These are phyloP conservation scores for Metschnikowia kofuensis DNA, from an alignment of 805 yeast genomes.

Conservation along the genomic window DNA sequence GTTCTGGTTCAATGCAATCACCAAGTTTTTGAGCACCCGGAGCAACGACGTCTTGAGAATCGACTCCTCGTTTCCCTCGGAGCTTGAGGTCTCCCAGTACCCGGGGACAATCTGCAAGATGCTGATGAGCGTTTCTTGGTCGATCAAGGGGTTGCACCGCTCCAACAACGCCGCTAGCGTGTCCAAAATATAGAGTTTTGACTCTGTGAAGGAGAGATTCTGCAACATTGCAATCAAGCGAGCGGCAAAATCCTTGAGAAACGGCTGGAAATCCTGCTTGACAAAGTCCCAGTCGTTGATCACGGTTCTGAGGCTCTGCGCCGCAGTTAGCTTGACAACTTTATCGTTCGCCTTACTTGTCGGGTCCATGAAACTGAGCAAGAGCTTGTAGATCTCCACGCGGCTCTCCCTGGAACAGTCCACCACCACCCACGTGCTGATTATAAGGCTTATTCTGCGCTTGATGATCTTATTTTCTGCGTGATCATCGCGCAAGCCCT, in stretches of 20 bases:
- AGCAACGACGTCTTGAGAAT: conserved; percentile 38
- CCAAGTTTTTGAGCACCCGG: conserved; percentile 57
- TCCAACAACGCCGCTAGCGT: conserved; percentile 62
- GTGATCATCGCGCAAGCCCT: conserved; percentile 46
- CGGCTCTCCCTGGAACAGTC: conserved; percentile 60
- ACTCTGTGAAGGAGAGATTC: conserved; percentile 60
- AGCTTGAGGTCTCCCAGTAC: conserved; percentile 66
- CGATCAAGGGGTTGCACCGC: conserved; percentile 62
- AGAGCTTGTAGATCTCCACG: conserved; percentile 54
- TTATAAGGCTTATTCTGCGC: conserved; percentile 72
- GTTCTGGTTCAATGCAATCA: conserved; percentile 52
- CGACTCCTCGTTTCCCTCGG: conserved; percentile 35
- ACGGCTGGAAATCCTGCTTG: conserved; percentile 65
- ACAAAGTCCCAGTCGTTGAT: conserved; percentile 87
- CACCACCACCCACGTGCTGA: conserved; percentile 77
- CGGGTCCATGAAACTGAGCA: conserved; percentile 47
- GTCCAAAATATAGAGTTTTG: conserved; percentile 70
- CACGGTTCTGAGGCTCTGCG: conserved; percentile 63
- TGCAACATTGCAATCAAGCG: conserved; percentile 50
- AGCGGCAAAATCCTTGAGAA: conserved; percentile 48
- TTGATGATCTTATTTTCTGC: conserved; percentile 58
- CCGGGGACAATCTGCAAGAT: conserved; percentile 59
- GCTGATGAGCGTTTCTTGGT: conserved; percentile 47
- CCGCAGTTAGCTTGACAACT: conserved; percentile 77
- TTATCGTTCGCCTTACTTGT: conserved; percentile 55